Evolutionary conservation across 805 yeast species (phyloP), one percentile per base, ranked within the genome.

Genomic region (Teunomyces lycoperdinae): DNA sequence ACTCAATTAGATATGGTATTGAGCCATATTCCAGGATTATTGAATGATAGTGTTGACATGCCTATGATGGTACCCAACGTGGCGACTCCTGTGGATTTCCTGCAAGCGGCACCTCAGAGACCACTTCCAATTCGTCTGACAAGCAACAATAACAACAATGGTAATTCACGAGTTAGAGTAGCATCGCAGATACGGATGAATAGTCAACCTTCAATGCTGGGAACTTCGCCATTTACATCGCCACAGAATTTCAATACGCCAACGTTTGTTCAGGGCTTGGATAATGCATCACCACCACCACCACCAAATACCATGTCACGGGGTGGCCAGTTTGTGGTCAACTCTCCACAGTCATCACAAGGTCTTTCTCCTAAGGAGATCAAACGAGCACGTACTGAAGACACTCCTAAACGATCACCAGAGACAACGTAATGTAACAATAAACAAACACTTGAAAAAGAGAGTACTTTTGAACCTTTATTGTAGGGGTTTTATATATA

Each of bases 21-120:
- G 45, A 75, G 77, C 20, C 88, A 88, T 49, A 82, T 91, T 14
- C 96, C 96, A 0, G 91, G 89, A 0, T 63, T 85, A 30, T 61
- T 79, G 36, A 70, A 59, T 43, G 77, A 74, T 14, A 62, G 63
- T 44, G 55, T 61, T 0, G 74, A 69, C 26, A 58, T 70, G 34
- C 75, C 76, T 3, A 59, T 63, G 56, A 58, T 67, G 41, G 61
- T 64, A 4, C 74, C 77, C 2, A 63, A 63, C 30, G 71, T 66
- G 9, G 62, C 66, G 6, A 57, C 62, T 20, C 24, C 24, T 3
- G 50, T 57, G 14, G 66, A 62, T 38, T 59, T 55, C 45, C 14
- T 17, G 9, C 42, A 42, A 20, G 49, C 46, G 28, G 20, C 39
- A 17, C 33, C 33, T 10, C 40, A 27, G 8, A 17, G 9, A n/a